Percentiles rank a stretch among this genome's conserved stretches.
These are phyloP conservation scores for Nakazawaea ambrosiae DNA, from an alignment of 805 yeast genomes.

Conservation along the genomic window DNA sequence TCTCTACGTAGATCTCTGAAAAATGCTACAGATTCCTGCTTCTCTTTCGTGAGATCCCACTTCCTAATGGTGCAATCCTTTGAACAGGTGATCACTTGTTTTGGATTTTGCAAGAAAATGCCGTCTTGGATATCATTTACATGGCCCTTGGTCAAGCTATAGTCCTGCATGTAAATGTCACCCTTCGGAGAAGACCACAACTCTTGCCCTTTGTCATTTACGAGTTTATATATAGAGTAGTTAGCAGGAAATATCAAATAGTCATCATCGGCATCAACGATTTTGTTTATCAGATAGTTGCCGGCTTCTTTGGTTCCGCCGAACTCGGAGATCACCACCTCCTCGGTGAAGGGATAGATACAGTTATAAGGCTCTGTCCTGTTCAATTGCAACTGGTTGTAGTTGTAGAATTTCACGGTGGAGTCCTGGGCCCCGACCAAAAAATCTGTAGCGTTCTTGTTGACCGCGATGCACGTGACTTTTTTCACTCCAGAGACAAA, in stretches of 20 bases:
- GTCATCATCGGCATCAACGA: conserved; percentile 6
- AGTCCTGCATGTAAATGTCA: conserved; percentile 20
- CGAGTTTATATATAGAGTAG: conserved; percentile 14
- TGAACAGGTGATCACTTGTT: conserved; percentile 15
- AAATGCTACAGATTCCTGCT: conserved; percentile 15
- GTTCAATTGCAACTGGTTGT: conserved; percentile 23
- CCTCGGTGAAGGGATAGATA: conserved; percentile 11
- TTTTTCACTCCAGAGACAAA: conserved; percentile 16
- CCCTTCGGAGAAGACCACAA: conserved; percentile 15
- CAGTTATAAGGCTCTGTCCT: conserved; percentile 11
- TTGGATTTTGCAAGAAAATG: neutral
- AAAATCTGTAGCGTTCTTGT: conserved; percentile 20
- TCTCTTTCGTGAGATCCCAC: conserved; percentile 16
- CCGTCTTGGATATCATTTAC: conserved; percentile 18
- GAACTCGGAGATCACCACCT: conserved; percentile 10
- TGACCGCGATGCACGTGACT: conserved; percentile 18
- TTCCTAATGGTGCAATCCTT: conserved; percentile 21
- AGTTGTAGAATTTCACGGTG: conserved; percentile 24
- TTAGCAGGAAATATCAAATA: conserved; percentile 11
- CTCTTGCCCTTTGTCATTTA: conserved; percentile 12
- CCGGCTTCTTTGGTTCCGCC: conserved; percentile 10
- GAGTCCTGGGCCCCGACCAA: conserved; percentile 21
- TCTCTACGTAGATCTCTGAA: conserved; percentile 11
- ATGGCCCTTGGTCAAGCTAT: conserved; percentile 21
- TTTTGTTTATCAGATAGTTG: conserved; percentile 4